These are phyloP conservation scores for Leccinum pellstonianum DNA, from an alignment of 768 basidiomycete species.

Conservation along the genomic window DNA sequence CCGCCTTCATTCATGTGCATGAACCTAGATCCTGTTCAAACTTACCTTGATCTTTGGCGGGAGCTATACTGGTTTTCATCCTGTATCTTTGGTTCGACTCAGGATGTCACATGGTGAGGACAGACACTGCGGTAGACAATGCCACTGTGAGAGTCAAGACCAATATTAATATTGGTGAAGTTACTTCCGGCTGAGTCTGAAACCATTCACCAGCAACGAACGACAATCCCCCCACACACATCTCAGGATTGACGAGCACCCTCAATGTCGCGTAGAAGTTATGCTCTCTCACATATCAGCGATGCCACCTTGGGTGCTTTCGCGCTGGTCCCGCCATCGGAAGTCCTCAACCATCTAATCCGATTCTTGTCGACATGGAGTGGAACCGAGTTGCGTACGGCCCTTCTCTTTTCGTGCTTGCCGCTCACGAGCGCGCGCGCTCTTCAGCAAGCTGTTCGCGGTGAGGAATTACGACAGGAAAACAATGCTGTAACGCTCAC, in stretches of 20 bases:
- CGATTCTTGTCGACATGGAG: conserved; percentile 81
- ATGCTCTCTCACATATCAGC: conserved; percentile 51
- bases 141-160: background rate
- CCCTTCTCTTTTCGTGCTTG: conserved; percentile 8
- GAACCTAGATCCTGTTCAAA: background rate
- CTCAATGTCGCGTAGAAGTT: conserved; percentile 58
- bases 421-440: conserved; percentile 10
- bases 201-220: background rate
- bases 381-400: conserved; percentile 74
- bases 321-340: conserved; percentile 53
- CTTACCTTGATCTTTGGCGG: background rate
- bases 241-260: background rate
- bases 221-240: background rate
- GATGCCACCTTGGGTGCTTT: conserved; percentile 68
- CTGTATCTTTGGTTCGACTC: background rate
- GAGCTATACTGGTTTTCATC: background rate
- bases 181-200: background rate
- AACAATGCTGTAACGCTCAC: conserved; percentile 1
- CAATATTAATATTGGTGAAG: background rate
- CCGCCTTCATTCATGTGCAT: background rate
- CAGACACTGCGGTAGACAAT: background rate
- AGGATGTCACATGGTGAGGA: background rate
- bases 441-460: conserved; percentile 70
- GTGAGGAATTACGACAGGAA: conserved; percentile 33
- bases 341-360: conserved; percentile 68